These are phyloP conservation scores for Neurospora tetraspora DNA, from an alignment of 495 filamentous ascomycete species.

Conservation along the genomic window DNA sequence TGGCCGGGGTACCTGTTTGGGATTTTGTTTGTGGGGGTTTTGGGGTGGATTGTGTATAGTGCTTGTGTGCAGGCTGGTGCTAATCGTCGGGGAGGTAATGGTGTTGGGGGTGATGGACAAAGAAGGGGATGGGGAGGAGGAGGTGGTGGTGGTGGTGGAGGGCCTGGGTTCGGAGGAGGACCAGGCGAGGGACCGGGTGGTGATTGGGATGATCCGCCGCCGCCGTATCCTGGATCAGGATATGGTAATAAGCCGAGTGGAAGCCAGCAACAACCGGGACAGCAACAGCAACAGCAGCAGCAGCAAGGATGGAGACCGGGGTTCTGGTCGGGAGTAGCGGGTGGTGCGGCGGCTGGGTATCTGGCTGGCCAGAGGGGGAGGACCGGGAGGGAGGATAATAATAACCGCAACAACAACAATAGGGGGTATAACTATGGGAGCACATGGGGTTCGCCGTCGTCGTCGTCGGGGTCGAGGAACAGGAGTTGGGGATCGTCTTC, in stretches of 20 bases:
- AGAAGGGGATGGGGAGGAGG: slow-evolving; percentile 16
- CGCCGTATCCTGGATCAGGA: slow-evolving; percentile 43
- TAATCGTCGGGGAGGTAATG: not conserved
- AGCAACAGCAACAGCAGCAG: not conserved
- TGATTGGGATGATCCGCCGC: slow-evolving; percentile 46
- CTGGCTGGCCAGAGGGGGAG: slow-evolving; percentile 47
- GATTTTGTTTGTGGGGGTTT: slow-evolving; percentile 32
- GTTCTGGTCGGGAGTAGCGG: slow-evolving; percentile 73
- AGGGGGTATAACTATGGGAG: slow-evolving; percentile 17
- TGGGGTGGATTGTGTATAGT: slow-evolving; percentile 42
- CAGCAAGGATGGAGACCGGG: slow-evolving; percentile 65
- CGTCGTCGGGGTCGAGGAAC: slow-evolving; percentile 13
- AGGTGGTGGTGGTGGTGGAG: slow-evolving; percentile 20
- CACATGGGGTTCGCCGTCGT: slow-evolving; percentile 28
- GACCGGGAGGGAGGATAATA: slow-evolving; percentile 5
- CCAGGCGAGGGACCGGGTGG: slow-evolving; percentile 29
- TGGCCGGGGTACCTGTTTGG: slow-evolving; percentile 21
- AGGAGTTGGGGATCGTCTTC: slow-evolving; percentile 15
- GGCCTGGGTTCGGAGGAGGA: slow-evolving; percentile 37
- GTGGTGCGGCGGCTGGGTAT: slow-evolving; percentile 63
- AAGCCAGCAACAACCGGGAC: slow-evolving; percentile 11
- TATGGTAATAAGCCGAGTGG: slow-evolving; percentile 4
- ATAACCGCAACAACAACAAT: slow-evolving; percentile 22
- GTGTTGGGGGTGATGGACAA: slow-evolving; percentile 7
- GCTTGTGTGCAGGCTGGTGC: slow-evolving; percentile 21